These are phyloP conservation scores for Amoebophrya sp. DNA, from an alignment of 169 alveolate genomes.

Conservation along the genomic window DNA sequence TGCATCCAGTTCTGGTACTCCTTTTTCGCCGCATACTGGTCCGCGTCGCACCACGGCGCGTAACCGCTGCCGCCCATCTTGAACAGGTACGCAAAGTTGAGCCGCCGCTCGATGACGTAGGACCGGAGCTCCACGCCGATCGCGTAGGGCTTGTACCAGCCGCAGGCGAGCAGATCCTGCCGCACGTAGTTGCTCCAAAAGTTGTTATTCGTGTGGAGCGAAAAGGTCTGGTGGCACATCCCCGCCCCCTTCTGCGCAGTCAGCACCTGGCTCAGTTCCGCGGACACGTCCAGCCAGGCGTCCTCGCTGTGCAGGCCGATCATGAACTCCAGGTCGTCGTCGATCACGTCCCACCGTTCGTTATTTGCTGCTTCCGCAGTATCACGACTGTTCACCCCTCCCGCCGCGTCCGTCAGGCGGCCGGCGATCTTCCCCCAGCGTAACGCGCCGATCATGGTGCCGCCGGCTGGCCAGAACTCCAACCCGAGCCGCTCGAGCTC, in stretches of 20 bases:
- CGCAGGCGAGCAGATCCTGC: background rate
- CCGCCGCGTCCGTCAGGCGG: background rate
- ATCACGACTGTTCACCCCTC: too few relatives aligned
- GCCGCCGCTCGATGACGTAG: background rate
- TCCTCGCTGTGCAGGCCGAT: background rate
- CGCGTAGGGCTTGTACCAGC: constrained; percentile 18
- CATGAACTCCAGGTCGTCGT: background rate
- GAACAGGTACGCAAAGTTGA: background rate
- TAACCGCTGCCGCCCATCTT: background rate
- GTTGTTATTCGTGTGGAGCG: background rate
- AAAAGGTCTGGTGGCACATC: background rate
- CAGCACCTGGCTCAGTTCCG: background rate
- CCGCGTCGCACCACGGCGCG: background rate
- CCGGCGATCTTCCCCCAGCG: background rate
- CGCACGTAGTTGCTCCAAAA: background rate
- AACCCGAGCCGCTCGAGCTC: background rate
- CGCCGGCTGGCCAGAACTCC: background rate
- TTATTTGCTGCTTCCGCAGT: too few relatives aligned
- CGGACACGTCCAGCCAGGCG: background rate
- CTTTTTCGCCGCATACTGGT: constrained; percentile 5
- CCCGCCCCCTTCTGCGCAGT: background rate
- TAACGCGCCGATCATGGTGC: background rate
- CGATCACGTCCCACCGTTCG: background rate
- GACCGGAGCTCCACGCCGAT: background rate
- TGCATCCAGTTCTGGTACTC: too few relatives aligned